A percentile compares a stretch with the other conserved stretches of the same genome.
Conservation (phyloP, 345 rosid species). For the Populus simonii region DNA sequence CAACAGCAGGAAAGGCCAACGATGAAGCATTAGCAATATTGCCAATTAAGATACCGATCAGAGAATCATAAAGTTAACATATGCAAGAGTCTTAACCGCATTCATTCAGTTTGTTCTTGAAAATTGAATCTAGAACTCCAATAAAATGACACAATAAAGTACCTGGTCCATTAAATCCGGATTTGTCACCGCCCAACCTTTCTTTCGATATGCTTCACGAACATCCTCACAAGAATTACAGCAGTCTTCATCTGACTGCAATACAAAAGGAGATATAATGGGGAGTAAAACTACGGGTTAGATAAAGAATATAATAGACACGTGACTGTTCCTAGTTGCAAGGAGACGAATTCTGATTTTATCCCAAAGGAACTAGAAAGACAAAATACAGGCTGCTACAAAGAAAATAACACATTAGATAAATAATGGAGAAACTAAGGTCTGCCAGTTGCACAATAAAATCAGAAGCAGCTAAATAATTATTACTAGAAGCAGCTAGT, state of each 20-base stretch:
- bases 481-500: not conserved
- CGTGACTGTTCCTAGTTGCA: not conserved
- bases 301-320: not conserved
- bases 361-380: not conserved
- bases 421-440: not conserved
- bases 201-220: slow-evolving; percentile 90
- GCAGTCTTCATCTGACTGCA: slow-evolving; percentile 75
- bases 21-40: not conserved
- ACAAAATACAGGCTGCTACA: not conserved
- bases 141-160: not conserved
- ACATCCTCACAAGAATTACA: slow-evolving; percentile 90
- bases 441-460: not conserved
- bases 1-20: not conserved
- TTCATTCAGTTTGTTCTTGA: not conserved
- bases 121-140: not conserved
- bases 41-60: not conserved
- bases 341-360: not conserved
- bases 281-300: not conserved
- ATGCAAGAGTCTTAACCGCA: not conserved
- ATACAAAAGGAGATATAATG: not conserved
- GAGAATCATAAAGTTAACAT: not conserved
- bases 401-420: not conserved
- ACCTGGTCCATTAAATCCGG: slow-evolving; percentile 92
- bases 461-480: not conserved
- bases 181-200: slow-evolving; percentile 88